Base-by-base conservation (phyloP, 352 stramenopile genomes). In the Thalassiosira mediterranea region DNA sequence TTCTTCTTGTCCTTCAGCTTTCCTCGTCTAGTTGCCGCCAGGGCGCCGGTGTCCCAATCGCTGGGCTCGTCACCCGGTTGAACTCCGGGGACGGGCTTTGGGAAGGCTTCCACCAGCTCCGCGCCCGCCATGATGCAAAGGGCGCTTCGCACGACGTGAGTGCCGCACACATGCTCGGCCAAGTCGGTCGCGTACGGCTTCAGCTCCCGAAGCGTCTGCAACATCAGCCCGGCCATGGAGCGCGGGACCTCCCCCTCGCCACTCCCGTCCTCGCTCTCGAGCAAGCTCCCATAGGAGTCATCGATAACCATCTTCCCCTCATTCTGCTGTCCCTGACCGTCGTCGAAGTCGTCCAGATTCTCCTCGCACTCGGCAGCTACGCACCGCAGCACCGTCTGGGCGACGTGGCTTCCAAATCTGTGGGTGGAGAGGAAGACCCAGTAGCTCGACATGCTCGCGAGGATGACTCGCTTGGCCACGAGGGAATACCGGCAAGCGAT, bases 381-480 rank as follows among this genome's bases (percentile, higher is more conserved):
- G 32, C 72, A 81, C 51, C 86, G 51, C 15, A 92, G 59, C 17
- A 91, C 79, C 26, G 84, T 91, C 32, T 92, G 87, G n/a, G 87
- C 40, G n/a, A 92, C 84, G 70, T 92, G 87, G 40, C 79, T 89
- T 61, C 84, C 87, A 66, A 88, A 92, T 66, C 87, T 66, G 74
- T 92, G 87, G 11, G 75, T 87, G 23, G 81, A 73, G 19, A 92
- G 57, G 67, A 90, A 86, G 4, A 86, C 46, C 66, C 79, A 75
- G 60, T 92, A 92, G 11, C 83, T 66, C 23, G 21, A 47, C 49
- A 86, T 76, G 51, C 65, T 68, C 25, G 34, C 44, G 48, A 92
- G 72, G 3, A 89, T 37, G 15, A 72, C 75, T n/a, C 79, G 47
- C 25, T 82, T 77, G 37, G 84, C 78, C 4, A 70, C 53, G 62